A percentile compares a stretch with the other conserved stretches of the same genome.
phyloP scores from a whole-genome alignment of 768 basidiomycete species.

The Suillus subalutaceus region DNA sequence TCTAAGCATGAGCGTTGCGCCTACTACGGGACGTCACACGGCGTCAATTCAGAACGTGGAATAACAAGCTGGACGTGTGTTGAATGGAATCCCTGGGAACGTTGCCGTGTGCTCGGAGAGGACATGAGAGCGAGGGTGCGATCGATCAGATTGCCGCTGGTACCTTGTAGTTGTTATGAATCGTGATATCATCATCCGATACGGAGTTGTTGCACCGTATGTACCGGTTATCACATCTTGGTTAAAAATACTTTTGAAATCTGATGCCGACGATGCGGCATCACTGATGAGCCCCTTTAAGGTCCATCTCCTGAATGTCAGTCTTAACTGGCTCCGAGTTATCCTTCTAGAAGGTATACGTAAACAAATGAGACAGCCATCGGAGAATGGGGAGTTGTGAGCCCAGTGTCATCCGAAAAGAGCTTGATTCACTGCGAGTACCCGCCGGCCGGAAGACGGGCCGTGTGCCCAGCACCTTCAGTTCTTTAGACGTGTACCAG shows the following conservation, averaged over 20 bases:
- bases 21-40: neutral
- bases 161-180: slow-evolving; percentile 1
- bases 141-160: slow-evolving; percentile 2
- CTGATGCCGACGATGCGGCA: slow-evolving; percentile 7
- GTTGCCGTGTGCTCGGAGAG: neutral
- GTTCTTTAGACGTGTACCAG: neutral
- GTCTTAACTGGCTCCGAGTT: neutral
- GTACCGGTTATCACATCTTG: slow-evolving; percentile 2
- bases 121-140: slow-evolving; percentile 1
- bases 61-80: slow-evolving; percentile 6
- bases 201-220: neutral
- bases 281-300: neutral
- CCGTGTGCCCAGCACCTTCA: too few species aligned
- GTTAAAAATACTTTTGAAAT: neutral
- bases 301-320: neutral
- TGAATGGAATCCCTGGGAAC: neutral
- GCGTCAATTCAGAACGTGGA: slow-evolving; percentile 8
- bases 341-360: neutral
- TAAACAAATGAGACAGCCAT: neutral
- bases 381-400: neutral
- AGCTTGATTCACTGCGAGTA: too few species aligned
- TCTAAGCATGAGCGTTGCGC: neutral
- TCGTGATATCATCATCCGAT: slow-evolving; percentile 3
- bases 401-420: neutral
- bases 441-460: neutral